Evolutionary conservation across 1,284 basidiomycete species (phyloP).

Genomic region (Ustilago tritici): DNA sequence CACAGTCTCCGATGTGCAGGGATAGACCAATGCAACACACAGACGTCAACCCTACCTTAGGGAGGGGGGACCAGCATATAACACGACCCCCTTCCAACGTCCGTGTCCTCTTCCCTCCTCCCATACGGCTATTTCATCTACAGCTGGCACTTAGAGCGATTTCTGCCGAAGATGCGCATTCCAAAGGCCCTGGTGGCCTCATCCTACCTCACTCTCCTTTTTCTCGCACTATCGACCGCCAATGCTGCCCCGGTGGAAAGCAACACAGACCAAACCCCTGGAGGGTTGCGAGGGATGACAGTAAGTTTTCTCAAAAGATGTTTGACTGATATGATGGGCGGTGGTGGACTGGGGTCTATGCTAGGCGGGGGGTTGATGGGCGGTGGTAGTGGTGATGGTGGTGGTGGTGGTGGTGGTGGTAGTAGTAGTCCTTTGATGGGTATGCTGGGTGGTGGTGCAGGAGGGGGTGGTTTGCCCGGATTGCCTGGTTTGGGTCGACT

Average conservation of each 20-base stretch:
- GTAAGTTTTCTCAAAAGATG: neutral
- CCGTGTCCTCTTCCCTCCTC: neutral
- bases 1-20: too few species aligned
- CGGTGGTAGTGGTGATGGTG: neutral
- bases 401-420: neutral
- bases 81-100: neutral
- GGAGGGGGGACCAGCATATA: neutral
- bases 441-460: constrained; percentile 5
- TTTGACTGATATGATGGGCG: neutral
- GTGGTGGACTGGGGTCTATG: constrained; percentile 3
- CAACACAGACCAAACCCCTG: neutral
- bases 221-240: neutral
- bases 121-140: neutral
- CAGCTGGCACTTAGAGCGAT: neutral
- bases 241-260: neutral
- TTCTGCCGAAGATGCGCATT: neutral
- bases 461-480: neutral
- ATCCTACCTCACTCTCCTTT: neutral
- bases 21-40: neutral
- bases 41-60: neutral
- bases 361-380: neutral
- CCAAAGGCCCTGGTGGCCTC: neutral
- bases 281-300: neutral
- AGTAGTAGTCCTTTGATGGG: neutral
- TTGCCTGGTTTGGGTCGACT: neutral